Evolutionary conservation across 1,139 yeast genomes (phyloP).

Genomic region (Pichiaceae sp.): DNA sequence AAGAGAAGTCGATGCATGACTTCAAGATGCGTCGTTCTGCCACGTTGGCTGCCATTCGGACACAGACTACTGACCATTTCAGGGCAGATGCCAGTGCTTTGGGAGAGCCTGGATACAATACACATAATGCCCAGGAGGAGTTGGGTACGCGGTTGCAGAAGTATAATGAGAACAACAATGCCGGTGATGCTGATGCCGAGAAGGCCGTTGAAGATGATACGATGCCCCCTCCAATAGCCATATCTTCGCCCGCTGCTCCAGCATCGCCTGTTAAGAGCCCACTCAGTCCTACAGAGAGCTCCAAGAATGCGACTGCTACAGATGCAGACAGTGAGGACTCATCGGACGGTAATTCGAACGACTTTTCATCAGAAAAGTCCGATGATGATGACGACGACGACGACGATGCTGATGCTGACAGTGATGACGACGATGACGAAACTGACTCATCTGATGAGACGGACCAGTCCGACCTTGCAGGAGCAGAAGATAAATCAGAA

Average conservation of each 20-base stretch:
- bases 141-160: constrained; percentile 16
- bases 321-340: too few relatives aligned
- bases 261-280: too few relatives aligned
- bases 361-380: constrained; percentile 11
- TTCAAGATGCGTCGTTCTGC: constrained; percentile 75
- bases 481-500: neutral
- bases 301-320: too few relatives aligned
- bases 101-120: constrained; percentile 6
- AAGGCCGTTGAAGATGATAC: constrained; percentile 16
- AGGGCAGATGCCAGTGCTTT: constrained; percentile 8
- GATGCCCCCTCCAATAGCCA: neutral
- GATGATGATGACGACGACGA: constrained; percentile 11
- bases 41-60: constrained; percentile 52
- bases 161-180: neutral
- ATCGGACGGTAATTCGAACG: constrained; percentile 32
- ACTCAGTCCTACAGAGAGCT: too few relatives aligned
- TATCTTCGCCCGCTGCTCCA: too few relatives aligned
- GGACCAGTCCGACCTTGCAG: neutral
- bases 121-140: constrained; percentile 24
- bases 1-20: constrained; percentile 62
- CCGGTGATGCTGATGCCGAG: neutral
- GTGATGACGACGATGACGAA: neutral
- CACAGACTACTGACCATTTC: constrained; percentile 21
- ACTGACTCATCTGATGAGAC: neutral
- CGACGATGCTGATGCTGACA: neutral